A percentile compares a stretch with the other conserved stretches of the same genome.
These are phyloP conservation scores for Colletotrichum plurivorum DNA, from an alignment of 2,329 filamentous ascomycete species.

Conservation along the genomic window DNA sequence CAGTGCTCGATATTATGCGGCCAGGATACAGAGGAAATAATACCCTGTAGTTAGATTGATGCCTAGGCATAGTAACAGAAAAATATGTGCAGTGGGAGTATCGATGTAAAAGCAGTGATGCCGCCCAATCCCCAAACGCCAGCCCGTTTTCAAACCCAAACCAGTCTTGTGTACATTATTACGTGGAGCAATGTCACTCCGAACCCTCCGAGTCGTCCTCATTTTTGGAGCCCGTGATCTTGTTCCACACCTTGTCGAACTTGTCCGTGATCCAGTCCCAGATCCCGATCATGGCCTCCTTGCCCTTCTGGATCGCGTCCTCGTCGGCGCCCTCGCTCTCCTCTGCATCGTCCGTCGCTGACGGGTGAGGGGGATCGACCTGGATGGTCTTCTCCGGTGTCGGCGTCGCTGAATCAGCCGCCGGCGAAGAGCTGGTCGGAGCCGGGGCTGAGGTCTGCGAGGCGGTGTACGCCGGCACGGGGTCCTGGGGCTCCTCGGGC, in stretches of 20 bases:
- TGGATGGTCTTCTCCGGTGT: conserved; percentile 35
- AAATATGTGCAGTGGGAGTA: conserved; percentile 28
- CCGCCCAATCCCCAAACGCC: conserved; percentile 35
- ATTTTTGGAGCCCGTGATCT: conserved; percentile 51
- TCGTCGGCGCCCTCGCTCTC: conserved; percentile 45
- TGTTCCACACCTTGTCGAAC: conserved; percentile 61
- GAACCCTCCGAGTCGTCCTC: conserved; percentile 5
- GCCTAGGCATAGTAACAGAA: too few species aligned
- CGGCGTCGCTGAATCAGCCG: conserved; percentile 34
- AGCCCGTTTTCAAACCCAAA: conserved; percentile 5
- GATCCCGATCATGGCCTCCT: conserved; percentile 51
- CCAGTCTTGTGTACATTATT: neutral
- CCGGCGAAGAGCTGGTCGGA: conserved; percentile 35
- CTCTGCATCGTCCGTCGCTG: conserved; percentile 40
- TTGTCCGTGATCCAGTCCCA: conserved; percentile 69
- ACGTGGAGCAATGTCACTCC: conserved; percentile 15
- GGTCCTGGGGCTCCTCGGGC: conserved; percentile 68
- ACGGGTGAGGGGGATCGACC: conserved; percentile 43
- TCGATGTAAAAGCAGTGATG: conserved; percentile 24
- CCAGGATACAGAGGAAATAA: too few species aligned
- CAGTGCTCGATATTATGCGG: too few species aligned
- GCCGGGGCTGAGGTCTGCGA: conserved; percentile 3
- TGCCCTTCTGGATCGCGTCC: conserved; percentile 48
- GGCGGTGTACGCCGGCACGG: conserved; percentile 52
- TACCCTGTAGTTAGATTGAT: neutral